These are phyloP conservation scores for Euphorbia tirucalli DNA, from an alignment of 345 rosid species.

Conservation along the genomic window DNA sequence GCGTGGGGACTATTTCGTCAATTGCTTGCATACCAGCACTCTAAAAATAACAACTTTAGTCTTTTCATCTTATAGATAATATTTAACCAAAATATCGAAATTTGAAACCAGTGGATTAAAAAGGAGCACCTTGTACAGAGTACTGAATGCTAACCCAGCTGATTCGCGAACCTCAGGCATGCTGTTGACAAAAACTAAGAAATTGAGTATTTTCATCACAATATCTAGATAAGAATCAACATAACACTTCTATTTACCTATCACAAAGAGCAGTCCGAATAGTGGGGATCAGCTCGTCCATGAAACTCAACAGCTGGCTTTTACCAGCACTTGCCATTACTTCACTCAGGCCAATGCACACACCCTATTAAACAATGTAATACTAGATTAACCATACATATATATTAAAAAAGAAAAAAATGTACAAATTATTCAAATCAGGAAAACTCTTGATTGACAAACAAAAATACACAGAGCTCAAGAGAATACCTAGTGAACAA, in stretches of 20 bases:
- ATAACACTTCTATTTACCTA: conserved; percentile 41
- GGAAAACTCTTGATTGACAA: background rate
- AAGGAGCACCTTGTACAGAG: conserved; percentile 80
- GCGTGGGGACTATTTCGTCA: conserved; percentile 96
- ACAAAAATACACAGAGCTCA: background rate
- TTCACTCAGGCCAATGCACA: conserved; percentile 96
- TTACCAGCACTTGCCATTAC: conserved; percentile 98
- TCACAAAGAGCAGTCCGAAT: conserved; percentile 96
- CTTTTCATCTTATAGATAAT: background rate
- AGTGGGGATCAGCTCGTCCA: conserved; percentile 94
- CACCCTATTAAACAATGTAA: conserved; percentile 59
- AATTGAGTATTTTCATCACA: background rate
- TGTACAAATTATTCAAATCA: background rate
- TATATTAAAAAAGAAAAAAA: background rate
- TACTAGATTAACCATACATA: conserved; percentile 7
- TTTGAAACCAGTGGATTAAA: conserved; percentile 3
- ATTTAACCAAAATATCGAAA: conserved; percentile 8
- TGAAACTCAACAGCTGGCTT: conserved; percentile 84
- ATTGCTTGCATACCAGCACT: conserved; percentile 99
- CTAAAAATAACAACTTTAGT: conserved; percentile 31
- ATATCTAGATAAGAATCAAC: background rate
- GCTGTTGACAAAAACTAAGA: conserved; percentile 37
- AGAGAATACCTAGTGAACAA: background rate
- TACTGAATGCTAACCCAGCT: conserved; percentile 95
- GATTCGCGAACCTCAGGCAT: conserved; percentile 89